These are phyloP conservation scores for Teunomyces cretensis DNA, from an alignment of 805 yeast genomes.

Conservation along the genomic window DNA sequence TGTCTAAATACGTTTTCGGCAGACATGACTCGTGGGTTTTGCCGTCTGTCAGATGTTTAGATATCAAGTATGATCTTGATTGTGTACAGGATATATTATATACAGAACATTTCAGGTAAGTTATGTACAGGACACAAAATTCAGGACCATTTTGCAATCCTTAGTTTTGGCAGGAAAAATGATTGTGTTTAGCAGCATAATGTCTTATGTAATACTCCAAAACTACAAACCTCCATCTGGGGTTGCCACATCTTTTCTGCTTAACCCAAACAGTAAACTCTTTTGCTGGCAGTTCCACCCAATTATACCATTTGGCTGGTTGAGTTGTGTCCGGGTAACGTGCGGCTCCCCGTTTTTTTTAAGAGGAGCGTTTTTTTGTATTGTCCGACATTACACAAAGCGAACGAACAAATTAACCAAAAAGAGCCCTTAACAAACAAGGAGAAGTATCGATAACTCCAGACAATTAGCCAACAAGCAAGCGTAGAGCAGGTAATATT, in stretches of 20 bases:
- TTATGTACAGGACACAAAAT: too few species aligned
- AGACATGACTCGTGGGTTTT: conserved; percentile 13
- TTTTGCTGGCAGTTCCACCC: neutral
- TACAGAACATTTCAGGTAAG: too few species aligned
- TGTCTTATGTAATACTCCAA: too few species aligned
- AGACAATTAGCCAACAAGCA: neutral
- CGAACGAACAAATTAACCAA: conserved; percentile 1
- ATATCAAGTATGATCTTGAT: too few species aligned
- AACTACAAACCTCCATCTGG: too few species aligned
- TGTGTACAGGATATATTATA: too few species aligned
- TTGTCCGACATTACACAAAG: neutral
- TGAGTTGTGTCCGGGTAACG: conserved; percentile 9
- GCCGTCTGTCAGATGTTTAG: neutral
- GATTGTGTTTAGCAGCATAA: too few species aligned
- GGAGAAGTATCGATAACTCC: neutral
- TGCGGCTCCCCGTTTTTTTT: neutral
- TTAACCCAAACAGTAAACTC: neutral
- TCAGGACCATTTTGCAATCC: too few species aligned
- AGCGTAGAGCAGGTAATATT: neutral
- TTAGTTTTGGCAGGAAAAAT: too few species aligned
- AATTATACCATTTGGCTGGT: neutral
- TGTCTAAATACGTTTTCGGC: conserved; percentile 35
- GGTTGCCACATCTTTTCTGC: too few species aligned
- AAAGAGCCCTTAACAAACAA: neutral
- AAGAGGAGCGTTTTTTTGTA: too few species aligned